Base-by-base conservation (phyloP, 2,329 filamentous ascomycete species). In the Sclerotinia subarctica region DNA sequence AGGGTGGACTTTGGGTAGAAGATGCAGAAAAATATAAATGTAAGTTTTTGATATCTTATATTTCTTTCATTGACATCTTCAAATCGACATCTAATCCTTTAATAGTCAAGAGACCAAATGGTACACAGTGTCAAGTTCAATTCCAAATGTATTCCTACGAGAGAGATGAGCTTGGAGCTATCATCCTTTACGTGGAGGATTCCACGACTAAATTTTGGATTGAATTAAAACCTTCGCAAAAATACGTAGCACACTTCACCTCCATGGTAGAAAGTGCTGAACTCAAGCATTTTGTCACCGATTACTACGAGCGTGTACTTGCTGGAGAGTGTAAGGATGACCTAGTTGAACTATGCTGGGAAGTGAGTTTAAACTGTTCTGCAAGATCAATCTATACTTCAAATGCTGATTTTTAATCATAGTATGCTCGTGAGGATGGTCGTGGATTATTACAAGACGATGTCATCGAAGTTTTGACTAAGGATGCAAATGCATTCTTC, bases 241-340 rank as follows among this genome's bases (percentile, higher is more conserved):
- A 67, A 24, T 67, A 67, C 21, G 35, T 52, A 44, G 38, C 32
- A n/a, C 44, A 62, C 26, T 67, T 62, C 29, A 60, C 56, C 21
- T 21, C 21, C 13, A 62, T 67, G 56, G 58, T 67, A 19, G 65
- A 38, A 24, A 67, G 65, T 53, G 65, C 65, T 13, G 65, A 67
- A 21, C 49, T 67, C 19, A 67, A 62, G 47, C 56, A 67, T n/a
- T 67, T 67, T 44, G 35, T 67, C n/a, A 67, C 54, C 19, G 65
- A 67, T 62, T 67, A 62, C n/a, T 67, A 67, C n/a, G 42, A 62
- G 19, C 56, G 56, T 24, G 65, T 67, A 44, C 13, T 52, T n/a
- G 49, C 21, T n/a, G n/a, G 5, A 10, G 56, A 62, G 13, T 38
- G 21, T 19, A 35, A 62, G 15, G 65, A 67, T 62, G 56, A 53